These are phyloP conservation scores for Diaporthe sp. DNA, from an alignment of 2,329 filamentous ascomycete species.

Conservation along the genomic window DNA sequence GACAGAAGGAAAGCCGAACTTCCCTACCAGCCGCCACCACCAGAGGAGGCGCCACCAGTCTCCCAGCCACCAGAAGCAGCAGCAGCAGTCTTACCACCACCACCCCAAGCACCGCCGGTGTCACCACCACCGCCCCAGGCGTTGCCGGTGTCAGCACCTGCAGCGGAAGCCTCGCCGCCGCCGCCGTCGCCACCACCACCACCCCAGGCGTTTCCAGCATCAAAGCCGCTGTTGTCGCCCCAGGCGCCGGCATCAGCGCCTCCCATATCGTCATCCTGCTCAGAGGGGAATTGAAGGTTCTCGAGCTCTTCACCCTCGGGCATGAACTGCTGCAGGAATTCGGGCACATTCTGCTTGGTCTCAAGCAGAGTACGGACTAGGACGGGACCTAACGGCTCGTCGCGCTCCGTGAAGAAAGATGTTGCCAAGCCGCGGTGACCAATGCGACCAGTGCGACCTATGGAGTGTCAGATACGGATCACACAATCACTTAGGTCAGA, in stretches of 20 bases:
- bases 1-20: neutral
- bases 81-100: neutral
- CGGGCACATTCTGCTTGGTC: constrained; percentile 81
- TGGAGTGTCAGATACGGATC: constrained; percentile 4
- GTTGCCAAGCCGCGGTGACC: constrained; percentile 88
- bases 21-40: constrained; percentile 25
- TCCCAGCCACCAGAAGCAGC: constrained; percentile 17
- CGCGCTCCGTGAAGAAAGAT: constrained; percentile 86
- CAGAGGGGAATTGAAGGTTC: constrained; percentile 67
- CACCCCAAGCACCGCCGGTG: constrained; percentile 20
- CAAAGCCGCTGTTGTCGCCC: constrained; percentile 40
- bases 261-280: constrained; percentile 45
- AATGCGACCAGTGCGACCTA: constrained; percentile 94
- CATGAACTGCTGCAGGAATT: constrained; percentile 78
- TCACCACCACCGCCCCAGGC: constrained; percentile 18
- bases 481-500: neutral
- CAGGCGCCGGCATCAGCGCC: constrained; percentile 42
- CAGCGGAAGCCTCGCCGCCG: neutral
- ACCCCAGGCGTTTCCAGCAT: constrained; percentile 33
- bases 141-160: neutral
- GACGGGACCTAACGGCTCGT: constrained; percentile 78
- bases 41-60: constrained; percentile 13
- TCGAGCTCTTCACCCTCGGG: constrained; percentile 65
- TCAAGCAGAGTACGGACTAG: constrained; percentile 88
- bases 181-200: neutral